Base-by-base conservation (phyloP, 106 monocot species). In the Dendrobium catenatum region DNA sequence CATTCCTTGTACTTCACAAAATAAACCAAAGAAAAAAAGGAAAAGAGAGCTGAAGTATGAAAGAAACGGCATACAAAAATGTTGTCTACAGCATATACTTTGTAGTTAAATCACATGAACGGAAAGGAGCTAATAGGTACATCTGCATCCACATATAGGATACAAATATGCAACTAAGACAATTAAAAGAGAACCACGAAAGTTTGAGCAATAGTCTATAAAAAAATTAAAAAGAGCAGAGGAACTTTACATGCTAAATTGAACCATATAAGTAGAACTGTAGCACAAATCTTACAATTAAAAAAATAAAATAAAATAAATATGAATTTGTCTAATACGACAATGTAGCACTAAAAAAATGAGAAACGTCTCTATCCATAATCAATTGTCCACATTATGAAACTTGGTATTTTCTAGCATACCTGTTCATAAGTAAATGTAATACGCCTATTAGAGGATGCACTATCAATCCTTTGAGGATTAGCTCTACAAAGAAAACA, bases 401-500 rank as follows among this genome's bases (percentile, higher is more conserved):
- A 27, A 70, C 24, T 9, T 9, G 16, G 5, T 33, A 70, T 70
- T 4, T 70, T 70, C 29, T 70, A 31, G 47, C 54, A 75, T 84
- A 94, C 98, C 91, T 98, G 95, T 79, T 98, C 98, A 91, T 87
- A 98, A 40, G 95, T 87, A 80, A 93, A 98, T 64, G 85, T 88
- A 81, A 98, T 82, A 42, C 95, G 92, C 79, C 89, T 95, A 72
- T 83, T 98, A 42, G 98, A 85, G 51, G 81, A 88, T 76, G 88
- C 74, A 83, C 86, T 84, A n/a, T 98, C 95, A 85, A 98, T 95
- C 80, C 98, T 89, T 80, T 98, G 98, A 73, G 98, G 95, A 81
- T 98, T 98, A 44, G 86, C 93, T 83, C 98, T 98, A 77, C 20
- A 89, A 27, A 55, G 68, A 31, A 78, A 86, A 42, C 46, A 80